Conservation (phyloP, 2,329 filamentous ascomycete species). For the Gremmenia infestans region DNA sequence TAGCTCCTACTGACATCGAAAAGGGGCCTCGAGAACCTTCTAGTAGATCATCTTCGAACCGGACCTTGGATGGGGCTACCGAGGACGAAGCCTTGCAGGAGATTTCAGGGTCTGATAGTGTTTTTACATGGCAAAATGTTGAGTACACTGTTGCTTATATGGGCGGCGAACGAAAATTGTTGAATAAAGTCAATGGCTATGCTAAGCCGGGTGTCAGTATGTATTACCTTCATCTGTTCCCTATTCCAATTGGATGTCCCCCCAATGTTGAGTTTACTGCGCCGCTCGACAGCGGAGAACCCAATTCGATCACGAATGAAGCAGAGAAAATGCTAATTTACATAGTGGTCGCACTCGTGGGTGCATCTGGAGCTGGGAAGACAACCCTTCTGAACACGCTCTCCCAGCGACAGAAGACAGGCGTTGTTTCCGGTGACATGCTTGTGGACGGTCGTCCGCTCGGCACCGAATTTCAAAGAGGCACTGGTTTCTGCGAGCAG, state of each 20-base stretch:
- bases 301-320: no score
- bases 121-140: constrained; percentile 68
- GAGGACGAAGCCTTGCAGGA: constrained; percentile 40
- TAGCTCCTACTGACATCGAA: constrained; percentile 51
- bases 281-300: no score
- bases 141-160: constrained; percentile 69
- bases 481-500: constrained; percentile 68
- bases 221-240: not conserved
- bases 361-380: constrained; percentile 77
- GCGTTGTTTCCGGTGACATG: constrained; percentile 60
- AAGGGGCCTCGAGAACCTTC: constrained; percentile 27
- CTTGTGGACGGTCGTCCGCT: constrained; percentile 63
- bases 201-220: constrained; percentile 63
- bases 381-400: constrained; percentile 74
- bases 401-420: constrained; percentile 64
- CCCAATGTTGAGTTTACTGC: no score
- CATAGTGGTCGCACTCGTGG: constrained; percentile 71
- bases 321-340: not conserved
- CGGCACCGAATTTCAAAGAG: constrained; percentile 59
- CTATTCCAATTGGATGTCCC: not conserved
- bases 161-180: constrained; percentile 53
- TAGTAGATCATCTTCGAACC: constrained; percentile 31
- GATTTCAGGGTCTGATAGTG: constrained; percentile 52
- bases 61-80: constrained; percentile 7
- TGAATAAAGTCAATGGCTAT: constrained; percentile 70